Evolutionary conservation across 2,329 filamentous ascomycete species (phyloP).

Genomic region (Monosporascus sp.): DNA sequence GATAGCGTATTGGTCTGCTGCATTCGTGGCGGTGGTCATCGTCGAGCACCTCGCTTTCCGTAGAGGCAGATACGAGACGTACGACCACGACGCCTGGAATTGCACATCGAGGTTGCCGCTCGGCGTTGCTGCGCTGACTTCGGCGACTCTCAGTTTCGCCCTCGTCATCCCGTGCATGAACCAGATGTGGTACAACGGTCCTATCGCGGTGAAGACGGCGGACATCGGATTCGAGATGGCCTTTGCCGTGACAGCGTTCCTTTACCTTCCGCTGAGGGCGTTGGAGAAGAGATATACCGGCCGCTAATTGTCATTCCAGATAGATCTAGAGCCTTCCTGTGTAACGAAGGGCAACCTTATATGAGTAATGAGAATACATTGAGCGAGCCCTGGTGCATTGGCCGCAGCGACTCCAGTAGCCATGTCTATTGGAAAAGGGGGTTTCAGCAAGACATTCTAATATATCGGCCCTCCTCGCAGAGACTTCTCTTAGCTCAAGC

Average conservation of each 20-base stretch:
- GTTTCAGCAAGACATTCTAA: too few species aligned
- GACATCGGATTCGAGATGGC: slow-evolving; percentile 64
- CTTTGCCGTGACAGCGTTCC: slow-evolving; percentile 40
- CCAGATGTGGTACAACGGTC: slow-evolving; percentile 57
- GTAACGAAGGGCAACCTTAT: background rate
- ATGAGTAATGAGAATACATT: background rate
- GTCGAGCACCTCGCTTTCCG: slow-evolving; percentile 35
- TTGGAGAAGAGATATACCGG: slow-evolving; percentile 31
- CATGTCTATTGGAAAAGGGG: too few species aligned
- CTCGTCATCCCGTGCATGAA: slow-evolving; percentile 56
- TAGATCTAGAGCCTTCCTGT: background rate
- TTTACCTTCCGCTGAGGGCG: slow-evolving; percentile 38
- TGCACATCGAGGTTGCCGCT: slow-evolving; percentile 31
- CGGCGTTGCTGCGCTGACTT: slow-evolving; percentile 34
- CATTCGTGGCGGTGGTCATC: slow-evolving; percentile 46
- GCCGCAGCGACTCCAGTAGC: too few species aligned
- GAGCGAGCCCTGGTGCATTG: background rate
- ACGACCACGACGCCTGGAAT: slow-evolving; percentile 34
- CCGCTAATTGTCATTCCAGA: slow-evolving; percentile 8
- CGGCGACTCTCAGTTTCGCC: slow-evolving; percentile 32
- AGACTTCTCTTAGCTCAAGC: too few species aligned
- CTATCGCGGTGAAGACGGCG: slow-evolving; percentile 53
- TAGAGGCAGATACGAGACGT: slow-evolving; percentile 25
- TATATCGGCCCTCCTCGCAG: too few species aligned
- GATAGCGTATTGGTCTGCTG: slow-evolving; percentile 55